Base-by-base conservation (phyloP, 192 early-diverging fungal species). In the Diversispora epigaea region DNA sequence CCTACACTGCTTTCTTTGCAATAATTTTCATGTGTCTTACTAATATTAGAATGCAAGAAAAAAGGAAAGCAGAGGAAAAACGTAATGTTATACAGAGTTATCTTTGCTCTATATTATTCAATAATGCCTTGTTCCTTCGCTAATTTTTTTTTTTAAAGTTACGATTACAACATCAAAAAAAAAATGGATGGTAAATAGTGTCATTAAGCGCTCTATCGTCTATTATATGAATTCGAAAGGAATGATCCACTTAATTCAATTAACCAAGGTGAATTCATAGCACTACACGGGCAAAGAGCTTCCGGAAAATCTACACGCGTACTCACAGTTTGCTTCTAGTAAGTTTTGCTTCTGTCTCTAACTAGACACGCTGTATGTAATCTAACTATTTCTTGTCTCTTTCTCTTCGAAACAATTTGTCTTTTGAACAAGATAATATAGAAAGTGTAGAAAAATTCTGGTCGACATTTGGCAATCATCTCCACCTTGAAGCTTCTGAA, bases 231-330 rank as follows among this genome's bases (percentile, higher is more conserved):
- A 76, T 47, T 17, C 19, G 40, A 64, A 39, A n/a, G 32, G 54
- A 76, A 56, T 68, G 43, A 7, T 19, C 55, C 56, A 49, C 65
- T 76, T 76, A 54, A 76, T 15, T 60, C n/a, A 25, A 41, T 76
- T 39, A 8, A 45, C 32, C 52, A 58, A 40, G 66, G 75, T 11
- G 66, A 76, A 56, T 76, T 76, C 25, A 32, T 68, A 55, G 66
- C 66, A 12, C 49, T 76, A 68, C 22, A 76, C 57, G 75, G 75
- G 7, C 22, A 64, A 54, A 4, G 75, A 52, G 75, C 75, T 65
- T 76, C 65, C 12, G 75, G 75, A n/a, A 76, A 76, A 32, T 76
- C 75, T 76, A 68, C 66, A 14, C 75, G 75, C 40, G 75, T 76
- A 49, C 45, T 66, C n/a, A 49, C 54, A 69, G 17, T 68, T 60